These are phyloP conservation scores for Alternaria dauci DNA, from an alignment of 2,329 filamentous ascomycete genomes.

Conservation along the genomic window DNA sequence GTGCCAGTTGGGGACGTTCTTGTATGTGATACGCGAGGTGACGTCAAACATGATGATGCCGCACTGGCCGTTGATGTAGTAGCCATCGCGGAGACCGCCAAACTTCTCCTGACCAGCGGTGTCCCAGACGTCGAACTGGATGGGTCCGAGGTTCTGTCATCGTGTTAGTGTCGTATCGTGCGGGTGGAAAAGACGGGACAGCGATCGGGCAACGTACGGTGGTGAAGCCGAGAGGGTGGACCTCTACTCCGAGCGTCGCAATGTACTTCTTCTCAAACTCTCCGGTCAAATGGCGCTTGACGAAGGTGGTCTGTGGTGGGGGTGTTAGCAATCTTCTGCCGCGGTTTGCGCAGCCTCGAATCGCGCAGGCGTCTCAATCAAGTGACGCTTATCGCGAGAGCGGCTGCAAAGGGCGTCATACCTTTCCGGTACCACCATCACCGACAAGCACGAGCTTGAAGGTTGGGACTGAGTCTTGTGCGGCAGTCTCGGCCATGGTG, in stretches of 20 bases:
- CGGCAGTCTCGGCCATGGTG: constrained; percentile 64
- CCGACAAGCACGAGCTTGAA: constrained; percentile 99
- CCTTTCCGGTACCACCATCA: constrained; percentile 99
- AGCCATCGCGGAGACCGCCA: constrained; percentile 97
- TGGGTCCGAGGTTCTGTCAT: constrained; percentile 83
- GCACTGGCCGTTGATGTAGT: constrained; percentile 99
- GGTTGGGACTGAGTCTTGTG: constrained; percentile 68
- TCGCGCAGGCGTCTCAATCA: constrained; percentile 2
- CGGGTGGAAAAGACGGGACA: constrained; percentile 10
- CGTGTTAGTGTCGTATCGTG: constrained; percentile 33
- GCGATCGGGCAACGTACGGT: constrained; percentile 72
- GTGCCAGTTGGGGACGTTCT: constrained; percentile 99
- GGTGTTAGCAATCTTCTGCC: constrained; percentile 33
- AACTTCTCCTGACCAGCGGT: constrained; percentile 99
- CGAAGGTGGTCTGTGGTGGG: constrained; percentile 87
- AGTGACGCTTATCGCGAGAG: neutral
- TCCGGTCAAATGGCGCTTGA: constrained; percentile 99
- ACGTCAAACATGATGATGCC: constrained; percentile 99
- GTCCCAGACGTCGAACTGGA: constrained; percentile 99
- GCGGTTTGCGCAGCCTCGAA: neutral
- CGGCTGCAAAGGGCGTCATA: constrained; percentile 57
- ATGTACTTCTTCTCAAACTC: constrained; percentile 99
- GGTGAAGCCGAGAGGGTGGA: constrained; percentile 96
- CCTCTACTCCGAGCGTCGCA: constrained; percentile 98
- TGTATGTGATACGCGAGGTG: constrained; percentile 99